These are phyloP conservation scores for Xylariaceae sp. DNA, from an alignment of 2,329 filamentous ascomycete genomes.

Conservation along the genomic window DNA sequence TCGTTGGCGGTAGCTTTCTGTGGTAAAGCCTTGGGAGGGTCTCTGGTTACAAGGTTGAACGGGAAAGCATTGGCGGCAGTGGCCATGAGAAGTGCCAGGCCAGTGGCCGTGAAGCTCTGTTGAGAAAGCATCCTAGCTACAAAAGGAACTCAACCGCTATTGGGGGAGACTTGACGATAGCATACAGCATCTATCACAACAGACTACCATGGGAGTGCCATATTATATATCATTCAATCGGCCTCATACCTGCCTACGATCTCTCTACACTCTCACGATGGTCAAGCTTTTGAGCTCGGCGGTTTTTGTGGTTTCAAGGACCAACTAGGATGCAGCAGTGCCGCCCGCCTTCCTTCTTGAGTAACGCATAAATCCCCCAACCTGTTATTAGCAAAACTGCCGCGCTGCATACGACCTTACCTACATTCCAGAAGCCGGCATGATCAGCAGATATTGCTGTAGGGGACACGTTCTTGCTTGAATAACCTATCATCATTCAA, in stretches of 20 bases:
- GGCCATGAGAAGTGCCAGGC: slow-evolving; percentile 34
- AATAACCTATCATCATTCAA: slow-evolving; percentile 16
- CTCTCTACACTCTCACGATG: slow-evolving; percentile 11
- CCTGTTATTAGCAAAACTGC: slow-evolving; percentile 13
- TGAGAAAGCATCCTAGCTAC: slow-evolving; percentile 33
- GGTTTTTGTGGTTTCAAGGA: slow-evolving; percentile 7
- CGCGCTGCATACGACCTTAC: neutral
- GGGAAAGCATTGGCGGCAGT: slow-evolving; percentile 29
- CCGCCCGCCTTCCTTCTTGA: slow-evolving; percentile 37
- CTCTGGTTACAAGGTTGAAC: slow-evolving; percentile 32
- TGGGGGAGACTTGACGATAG: neutral
- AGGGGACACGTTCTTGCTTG: neutral
- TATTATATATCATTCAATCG: slow-evolving; percentile 14
- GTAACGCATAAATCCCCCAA: slow-evolving; percentile 31
- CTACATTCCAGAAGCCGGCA: neutral
- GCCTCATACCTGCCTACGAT: neutral
- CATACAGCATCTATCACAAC: neutral
- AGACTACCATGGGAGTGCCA: neutral
- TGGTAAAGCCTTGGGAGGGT: slow-evolving; percentile 37
- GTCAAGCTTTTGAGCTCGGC: slow-evolving; percentile 22
- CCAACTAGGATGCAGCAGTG: slow-evolving; percentile 23
- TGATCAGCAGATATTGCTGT: neutral
- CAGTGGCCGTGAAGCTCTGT: slow-evolving; percentile 32
- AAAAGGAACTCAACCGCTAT: slow-evolving; percentile 1
- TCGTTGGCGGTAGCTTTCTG: slow-evolving; percentile 38